phyloP scores from a whole-genome alignment of 116 monocot genomes.

The Thalassia testudinum region DNA sequence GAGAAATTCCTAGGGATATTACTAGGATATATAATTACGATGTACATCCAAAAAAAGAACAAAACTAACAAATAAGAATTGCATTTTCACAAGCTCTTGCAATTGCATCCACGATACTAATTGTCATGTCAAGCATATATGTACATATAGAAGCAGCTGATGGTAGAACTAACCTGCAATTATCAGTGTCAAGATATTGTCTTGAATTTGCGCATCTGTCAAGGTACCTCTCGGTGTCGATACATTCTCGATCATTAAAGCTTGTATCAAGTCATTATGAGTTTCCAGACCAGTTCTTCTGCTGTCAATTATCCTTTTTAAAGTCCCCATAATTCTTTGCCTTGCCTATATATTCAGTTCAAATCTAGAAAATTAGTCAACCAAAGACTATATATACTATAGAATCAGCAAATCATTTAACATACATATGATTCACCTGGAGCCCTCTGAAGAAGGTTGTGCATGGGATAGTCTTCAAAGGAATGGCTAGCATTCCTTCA shows the following conservation, averaged over 20 bases:
- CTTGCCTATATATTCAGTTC: slow-evolving; percentile 33
- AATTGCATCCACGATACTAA: no score
- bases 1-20: no score
- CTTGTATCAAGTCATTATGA: slow-evolving; percentile 44
- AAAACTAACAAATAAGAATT: no score
- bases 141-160: no score
- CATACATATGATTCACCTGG: slow-evolving; percentile 18
- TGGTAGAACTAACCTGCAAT: slow-evolving; percentile 45
- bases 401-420: not conserved
- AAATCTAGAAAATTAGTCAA: no score
- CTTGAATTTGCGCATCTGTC: slow-evolving; percentile 37
- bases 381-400: not conserved
- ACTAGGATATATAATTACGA: no score
- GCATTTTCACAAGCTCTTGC: no score
- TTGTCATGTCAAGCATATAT: no score
- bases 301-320: slow-evolving; percentile 23
- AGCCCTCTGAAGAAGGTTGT: slow-evolving; percentile 52
- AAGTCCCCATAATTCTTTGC: slow-evolving; percentile 32
- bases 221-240: slow-evolving; percentile 6
- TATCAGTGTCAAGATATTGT: slow-evolving; percentile 76
- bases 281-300: slow-evolving; percentile 18
- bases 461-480: slow-evolving; percentile 41
- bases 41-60: no score
- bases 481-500: slow-evolving; percentile 67
- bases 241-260: slow-evolving; percentile 11